Percentiles rank a stretch among this genome's conserved stretches.
These are phyloP conservation scores for Saturnispora sekii DNA, from an alignment of 805 yeast species.

Conservation along the genomic window DNA sequence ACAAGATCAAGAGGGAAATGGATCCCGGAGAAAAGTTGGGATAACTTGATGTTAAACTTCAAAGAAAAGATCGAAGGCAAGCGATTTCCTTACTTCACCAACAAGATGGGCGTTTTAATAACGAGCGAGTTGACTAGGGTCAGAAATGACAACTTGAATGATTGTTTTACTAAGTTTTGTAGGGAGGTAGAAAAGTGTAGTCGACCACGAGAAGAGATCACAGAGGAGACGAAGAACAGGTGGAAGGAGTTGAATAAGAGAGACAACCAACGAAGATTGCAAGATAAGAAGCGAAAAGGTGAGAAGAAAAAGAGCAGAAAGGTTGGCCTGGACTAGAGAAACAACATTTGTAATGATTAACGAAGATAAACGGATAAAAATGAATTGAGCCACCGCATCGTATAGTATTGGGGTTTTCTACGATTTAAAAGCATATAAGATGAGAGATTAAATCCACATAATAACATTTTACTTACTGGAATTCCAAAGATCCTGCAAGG, in stretches of 20 bases:
- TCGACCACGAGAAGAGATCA: constrained; percentile 29
- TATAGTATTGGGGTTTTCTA: not conserved
- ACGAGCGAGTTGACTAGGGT: constrained; percentile 27
- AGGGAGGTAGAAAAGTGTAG: constrained; percentile 31
- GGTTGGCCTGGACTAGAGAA: constrained; percentile 13
- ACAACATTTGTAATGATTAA: not conserved
- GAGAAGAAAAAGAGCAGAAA: constrained; percentile 18
- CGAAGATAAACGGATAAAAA: too few relatives aligned
- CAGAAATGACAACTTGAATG: constrained; percentile 35
- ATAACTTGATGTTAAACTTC: constrained; percentile 24
- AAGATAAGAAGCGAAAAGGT: constrained; percentile 17
- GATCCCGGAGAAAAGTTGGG: constrained; percentile 31
- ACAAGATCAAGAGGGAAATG: constrained; percentile 33
- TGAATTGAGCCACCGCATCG: too few relatives aligned
- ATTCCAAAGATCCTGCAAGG: constrained; percentile 66
- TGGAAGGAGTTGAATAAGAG: constrained; percentile 30
- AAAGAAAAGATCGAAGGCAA: constrained; percentile 12
- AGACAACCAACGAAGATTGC: constrained; percentile 17
- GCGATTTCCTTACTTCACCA: constrained; percentile 22
- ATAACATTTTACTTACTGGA: not conserved
- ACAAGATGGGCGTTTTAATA: constrained; percentile 20
- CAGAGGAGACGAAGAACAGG: constrained; percentile 31
- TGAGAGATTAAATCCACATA: too few relatives aligned
- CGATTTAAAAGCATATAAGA: not conserved
- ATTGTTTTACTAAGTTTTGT: constrained; percentile 37